These are phyloP conservation scores for Penicillium psychrofluorescens DNA, from an alignment of 495 filamentous ascomycete species.

Conservation along the genomic window DNA sequence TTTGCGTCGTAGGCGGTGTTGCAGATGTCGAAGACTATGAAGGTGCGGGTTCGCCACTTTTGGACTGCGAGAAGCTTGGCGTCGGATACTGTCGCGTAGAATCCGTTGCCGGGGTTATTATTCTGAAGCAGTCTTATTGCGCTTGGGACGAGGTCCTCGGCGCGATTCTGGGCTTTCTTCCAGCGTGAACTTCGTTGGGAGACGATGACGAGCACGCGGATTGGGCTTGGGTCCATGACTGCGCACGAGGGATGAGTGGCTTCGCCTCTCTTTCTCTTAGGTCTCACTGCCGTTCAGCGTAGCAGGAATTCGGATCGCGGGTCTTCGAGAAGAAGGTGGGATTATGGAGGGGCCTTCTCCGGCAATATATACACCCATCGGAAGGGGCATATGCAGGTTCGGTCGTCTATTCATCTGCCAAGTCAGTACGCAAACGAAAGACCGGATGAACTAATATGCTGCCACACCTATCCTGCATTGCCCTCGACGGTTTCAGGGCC, in stretches of 20 bases:
- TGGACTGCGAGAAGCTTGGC: slow-evolving; percentile 17
- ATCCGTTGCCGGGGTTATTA: not conserved
- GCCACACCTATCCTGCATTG: too few species aligned
- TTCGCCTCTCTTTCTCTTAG: too few species aligned
- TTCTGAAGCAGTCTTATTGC: slow-evolving; percentile 12
- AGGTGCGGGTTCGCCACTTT: slow-evolving; percentile 16
- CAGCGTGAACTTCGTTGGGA: slow-evolving; percentile 15
- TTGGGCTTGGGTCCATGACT: not conserved
- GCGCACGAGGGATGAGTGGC: too few species aligned
- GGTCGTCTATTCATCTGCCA: too few species aligned
- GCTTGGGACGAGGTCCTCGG: slow-evolving; percentile 12
- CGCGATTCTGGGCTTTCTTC: slow-evolving; percentile 8
- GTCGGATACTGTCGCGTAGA: not conserved
- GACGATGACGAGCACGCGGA: slow-evolving; percentile 18
- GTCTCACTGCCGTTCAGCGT: not conserved
- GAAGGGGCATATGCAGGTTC: too few species aligned
- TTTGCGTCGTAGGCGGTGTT: slow-evolving; percentile 14
- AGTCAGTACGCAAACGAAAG: too few species aligned
- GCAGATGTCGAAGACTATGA: slow-evolving; percentile 21
- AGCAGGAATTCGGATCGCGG: not conserved
- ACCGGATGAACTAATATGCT: too few species aligned
- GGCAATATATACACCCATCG: too few species aligned
- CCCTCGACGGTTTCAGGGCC: too few species aligned
- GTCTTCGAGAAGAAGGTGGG: too few species aligned
- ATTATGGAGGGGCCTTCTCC: too few species aligned